These are phyloP conservation scores for Pythium brachiatum DNA, from an alignment of 352 stramenopile genomes.

Conservation along the genomic window DNA sequence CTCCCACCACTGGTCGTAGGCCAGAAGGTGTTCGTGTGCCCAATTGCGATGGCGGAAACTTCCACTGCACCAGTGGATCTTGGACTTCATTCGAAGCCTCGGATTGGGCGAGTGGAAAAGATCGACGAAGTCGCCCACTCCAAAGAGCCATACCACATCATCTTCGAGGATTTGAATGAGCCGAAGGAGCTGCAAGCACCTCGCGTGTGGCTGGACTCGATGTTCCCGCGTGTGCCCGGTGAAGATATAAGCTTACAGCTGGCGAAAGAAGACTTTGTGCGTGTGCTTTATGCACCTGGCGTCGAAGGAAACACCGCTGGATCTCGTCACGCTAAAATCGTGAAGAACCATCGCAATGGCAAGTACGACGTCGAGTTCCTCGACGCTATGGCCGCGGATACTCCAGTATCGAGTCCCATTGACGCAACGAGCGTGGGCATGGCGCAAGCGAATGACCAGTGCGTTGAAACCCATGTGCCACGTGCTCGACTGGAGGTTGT, in stretches of 20 bases:
- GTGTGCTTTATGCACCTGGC: constrained; percentile 20
- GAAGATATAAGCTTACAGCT: constrained; percentile 33
- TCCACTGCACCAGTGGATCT: not conserved
- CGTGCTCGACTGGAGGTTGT: constrained; percentile 35
- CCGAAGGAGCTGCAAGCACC: constrained; percentile 32
- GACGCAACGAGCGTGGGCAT: not conserved
- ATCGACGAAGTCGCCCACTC: constrained; percentile 26
- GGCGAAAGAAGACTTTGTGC: constrained; percentile 45
- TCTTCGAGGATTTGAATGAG: constrained; percentile 32
- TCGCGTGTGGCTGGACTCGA: constrained; percentile 36
- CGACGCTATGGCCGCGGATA: constrained; percentile 25
- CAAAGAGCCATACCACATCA: constrained; percentile 30
- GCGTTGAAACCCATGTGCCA: constrained; percentile 31
- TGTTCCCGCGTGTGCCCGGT: constrained; percentile 29
- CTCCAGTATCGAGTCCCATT: not conserved
- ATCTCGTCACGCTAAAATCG: constrained; percentile 32
- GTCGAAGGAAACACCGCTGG: not conserved
- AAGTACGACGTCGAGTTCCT: constrained; percentile 53
- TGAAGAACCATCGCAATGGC: constrained; percentile 40
- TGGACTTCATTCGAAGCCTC: constrained; percentile 15
- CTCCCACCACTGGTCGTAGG: constrained; percentile 29
- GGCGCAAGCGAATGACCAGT: not conserved
- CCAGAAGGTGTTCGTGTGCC: constrained; percentile 41
- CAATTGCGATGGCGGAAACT: constrained; percentile 10
- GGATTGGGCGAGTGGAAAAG: constrained; percentile 32